Percentiles rank a stretch among this genome's conserved stretches.
Evolutionary conservation across 176 grass and related monocot genomes (phyloP).

Genomic region (Phoenix dactylifera): DNA sequence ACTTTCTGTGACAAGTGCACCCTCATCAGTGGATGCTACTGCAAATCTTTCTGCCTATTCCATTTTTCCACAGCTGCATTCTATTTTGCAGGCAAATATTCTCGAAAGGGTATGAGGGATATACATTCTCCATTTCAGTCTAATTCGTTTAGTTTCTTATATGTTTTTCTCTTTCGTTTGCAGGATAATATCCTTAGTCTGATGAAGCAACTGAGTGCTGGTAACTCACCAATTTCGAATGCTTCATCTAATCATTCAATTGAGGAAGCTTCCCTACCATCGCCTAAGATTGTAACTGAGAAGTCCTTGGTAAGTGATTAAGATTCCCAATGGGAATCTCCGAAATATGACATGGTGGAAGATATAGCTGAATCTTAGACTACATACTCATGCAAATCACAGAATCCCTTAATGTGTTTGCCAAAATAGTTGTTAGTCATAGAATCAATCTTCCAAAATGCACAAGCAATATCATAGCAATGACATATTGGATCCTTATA

Average conservation of each 20-base stretch:
- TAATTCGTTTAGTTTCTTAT: not conserved
- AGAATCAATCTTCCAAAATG: too few species aligned
- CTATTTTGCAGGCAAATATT: slow-evolving; percentile 12
- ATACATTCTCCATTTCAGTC: not conserved
- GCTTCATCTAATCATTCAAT: slow-evolving; percentile 28
- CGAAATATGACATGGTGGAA: too few species aligned
- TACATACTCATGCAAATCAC: too few species aligned
- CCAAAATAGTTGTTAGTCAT: too few species aligned
- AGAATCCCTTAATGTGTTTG: too few species aligned
- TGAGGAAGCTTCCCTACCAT: slow-evolving; percentile 25
- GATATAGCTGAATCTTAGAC: too few species aligned
- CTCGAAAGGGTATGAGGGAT: slow-evolving; percentile 9
- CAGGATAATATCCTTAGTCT: slow-evolving; percentile 69
- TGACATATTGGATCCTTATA: too few species aligned
- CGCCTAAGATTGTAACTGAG: slow-evolving; percentile 37
- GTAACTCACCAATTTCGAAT: slow-evolving; percentile 42
- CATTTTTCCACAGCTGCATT: slow-evolving; percentile 1
- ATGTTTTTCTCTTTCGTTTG: not conserved
- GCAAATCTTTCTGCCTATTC: slow-evolving; percentile 45
- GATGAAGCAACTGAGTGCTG: slow-evolving; percentile 58
- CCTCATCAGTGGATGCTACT: slow-evolving; percentile 39
- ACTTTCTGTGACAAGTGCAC: slow-evolving; percentile 41
- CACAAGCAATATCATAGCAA: too few species aligned
- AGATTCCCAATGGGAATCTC: too few species aligned
- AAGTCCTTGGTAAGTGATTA: slow-evolving; percentile 62